A percentile compares a stretch with the other conserved stretches of the same genome.
phyloP scores from a whole-genome alignment of 768 basidiomycete genomes.

The Auricularia sp. region DNA sequence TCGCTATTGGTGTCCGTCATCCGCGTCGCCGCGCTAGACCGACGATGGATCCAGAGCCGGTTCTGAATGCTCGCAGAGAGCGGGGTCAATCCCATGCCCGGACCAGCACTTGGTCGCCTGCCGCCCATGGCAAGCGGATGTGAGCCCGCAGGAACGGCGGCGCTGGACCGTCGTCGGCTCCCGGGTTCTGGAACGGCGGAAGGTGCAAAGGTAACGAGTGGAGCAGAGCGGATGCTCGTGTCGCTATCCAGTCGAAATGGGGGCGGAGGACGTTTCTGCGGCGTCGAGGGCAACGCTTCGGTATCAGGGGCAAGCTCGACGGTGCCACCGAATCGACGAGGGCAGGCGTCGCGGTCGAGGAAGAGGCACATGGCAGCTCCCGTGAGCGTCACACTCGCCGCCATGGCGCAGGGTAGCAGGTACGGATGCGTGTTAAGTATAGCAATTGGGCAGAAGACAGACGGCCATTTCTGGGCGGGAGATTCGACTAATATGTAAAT shows the following conservation, averaged over 20 bases:
- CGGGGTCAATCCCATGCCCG: background rate
- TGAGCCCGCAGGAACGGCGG: background rate
- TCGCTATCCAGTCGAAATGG: background rate
- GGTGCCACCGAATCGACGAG: slow-evolving; percentile 52
- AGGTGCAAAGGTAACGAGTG: background rate
- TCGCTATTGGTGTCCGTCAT: slow-evolving; percentile 17
- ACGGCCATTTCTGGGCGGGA: slow-evolving; percentile 81
- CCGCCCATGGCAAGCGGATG: background rate
- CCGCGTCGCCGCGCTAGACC: background rate
- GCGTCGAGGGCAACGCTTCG: slow-evolving; percentile 6
- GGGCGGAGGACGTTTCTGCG: background rate
- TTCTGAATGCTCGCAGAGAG: background rate
- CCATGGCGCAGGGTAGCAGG: slow-evolving; percentile 77
- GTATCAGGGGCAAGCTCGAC: slow-evolving; percentile 82
- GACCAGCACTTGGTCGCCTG: background rate
- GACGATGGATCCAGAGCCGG: background rate
- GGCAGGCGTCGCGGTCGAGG: slow-evolving; percentile 87
- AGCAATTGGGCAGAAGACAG: slow-evolving; percentile 49
- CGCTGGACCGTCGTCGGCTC: background rate
- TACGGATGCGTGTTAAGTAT: slow-evolving; percentile 81
- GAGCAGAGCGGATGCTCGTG: background rate
- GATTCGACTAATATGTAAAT: slow-evolving; percentile 41
- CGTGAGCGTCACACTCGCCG: slow-evolving; percentile 61
- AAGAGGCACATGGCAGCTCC: slow-evolving; percentile 74
- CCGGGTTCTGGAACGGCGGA: background rate